Evolutionary conservation across 2,329 filamentous ascomycete genomes (phyloP).

Genomic region (Pseudopithomyces maydicus): DNA sequence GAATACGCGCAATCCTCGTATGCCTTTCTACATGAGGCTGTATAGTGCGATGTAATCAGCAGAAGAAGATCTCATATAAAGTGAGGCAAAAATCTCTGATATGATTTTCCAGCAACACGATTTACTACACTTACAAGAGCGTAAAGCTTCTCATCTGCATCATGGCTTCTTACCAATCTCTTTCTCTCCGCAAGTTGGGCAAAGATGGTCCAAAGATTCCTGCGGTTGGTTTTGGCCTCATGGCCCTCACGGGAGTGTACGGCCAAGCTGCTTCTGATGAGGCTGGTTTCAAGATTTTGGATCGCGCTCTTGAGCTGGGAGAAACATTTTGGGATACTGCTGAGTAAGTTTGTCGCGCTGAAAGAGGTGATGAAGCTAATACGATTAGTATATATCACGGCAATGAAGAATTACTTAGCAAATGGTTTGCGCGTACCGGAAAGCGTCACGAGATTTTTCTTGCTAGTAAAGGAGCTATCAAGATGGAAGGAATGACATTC

Average conservation of each 20-base stretch:
- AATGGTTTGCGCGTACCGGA: slow-evolving; percentile 27
- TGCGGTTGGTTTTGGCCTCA: slow-evolving; percentile 59
- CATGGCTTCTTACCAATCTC: not conserved
- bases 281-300: slow-evolving; percentile 58
- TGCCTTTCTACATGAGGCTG: too few species aligned
- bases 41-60: too few species aligned
- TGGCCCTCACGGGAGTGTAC: slow-evolving; percentile 57
- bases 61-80: too few species aligned
- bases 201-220: slow-evolving; percentile 58
- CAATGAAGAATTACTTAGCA: slow-evolving; percentile 26
- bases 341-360: not conserved
- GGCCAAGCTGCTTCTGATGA: slow-evolving; percentile 54
- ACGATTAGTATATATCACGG: slow-evolving; percentile 22
- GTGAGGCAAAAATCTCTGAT: not conserved
- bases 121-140: not conserved
- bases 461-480: slow-evolving; percentile 23
- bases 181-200: slow-evolving; percentile 55
- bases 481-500: slow-evolving; percentile 15
- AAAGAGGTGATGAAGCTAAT: not conserved
- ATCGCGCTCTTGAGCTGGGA: slow-evolving; percentile 57
- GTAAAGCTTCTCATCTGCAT: not conserved
- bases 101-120: not conserved
- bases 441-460: slow-evolving; percentile 17
- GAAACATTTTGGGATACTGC: slow-evolving; percentile 37
- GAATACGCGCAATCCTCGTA: too few species aligned